A percentile compares a stretch with the other conserved stretches of the same genome.
phyloP scores from a whole-genome alignment of 2,329 filamentous ascomycete genomes.

The Didymella exigua region DNA sequence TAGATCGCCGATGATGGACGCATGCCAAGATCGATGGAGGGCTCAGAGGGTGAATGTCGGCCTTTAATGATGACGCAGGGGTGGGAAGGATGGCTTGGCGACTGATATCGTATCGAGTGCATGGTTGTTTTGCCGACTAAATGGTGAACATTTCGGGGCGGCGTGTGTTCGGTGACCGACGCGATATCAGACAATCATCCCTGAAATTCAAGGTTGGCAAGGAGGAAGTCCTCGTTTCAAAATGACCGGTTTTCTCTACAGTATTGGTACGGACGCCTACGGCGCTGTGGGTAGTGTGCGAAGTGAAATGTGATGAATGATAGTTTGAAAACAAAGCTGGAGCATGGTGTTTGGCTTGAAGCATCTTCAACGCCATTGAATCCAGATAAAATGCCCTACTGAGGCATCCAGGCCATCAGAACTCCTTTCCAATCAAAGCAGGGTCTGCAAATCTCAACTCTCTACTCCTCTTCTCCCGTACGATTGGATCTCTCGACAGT shows the following conservation, averaged over 20 bases:
- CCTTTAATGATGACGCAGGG: not conserved
- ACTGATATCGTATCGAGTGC: not conserved
- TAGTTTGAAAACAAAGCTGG: slow-evolving; percentile 1
- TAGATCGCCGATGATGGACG: not conserved
- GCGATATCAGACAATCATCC: not conserved
- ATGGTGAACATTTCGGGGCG: not conserved
- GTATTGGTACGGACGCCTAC: slow-evolving; percentile 6
- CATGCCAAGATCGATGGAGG: not conserved
- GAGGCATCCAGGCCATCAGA: slow-evolving; percentile 4
- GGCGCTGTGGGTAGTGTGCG: slow-evolving; percentile 16
- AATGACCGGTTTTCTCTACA: not conserved
- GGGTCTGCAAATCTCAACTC: slow-evolving; percentile 33
- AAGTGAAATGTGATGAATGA: slow-evolving; percentile 1
- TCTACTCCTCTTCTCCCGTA: slow-evolving; percentile 26
- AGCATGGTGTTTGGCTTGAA: not conserved
- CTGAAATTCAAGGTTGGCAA: not conserved
- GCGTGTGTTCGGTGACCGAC: slow-evolving; percentile 13
- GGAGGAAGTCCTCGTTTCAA: not conserved
- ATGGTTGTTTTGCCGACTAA: not conserved
- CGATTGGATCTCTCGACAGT: slow-evolving; percentile 12
- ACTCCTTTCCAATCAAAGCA: slow-evolving; percentile 21
- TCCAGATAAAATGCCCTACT: too few relatives aligned
- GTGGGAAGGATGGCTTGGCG: too few relatives aligned
- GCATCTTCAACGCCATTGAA: not conserved
- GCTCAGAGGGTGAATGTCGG: not conserved